Conservation (phyloP, 2,329 filamentous ascomycete species). For the Endothia cerciana region DNA sequence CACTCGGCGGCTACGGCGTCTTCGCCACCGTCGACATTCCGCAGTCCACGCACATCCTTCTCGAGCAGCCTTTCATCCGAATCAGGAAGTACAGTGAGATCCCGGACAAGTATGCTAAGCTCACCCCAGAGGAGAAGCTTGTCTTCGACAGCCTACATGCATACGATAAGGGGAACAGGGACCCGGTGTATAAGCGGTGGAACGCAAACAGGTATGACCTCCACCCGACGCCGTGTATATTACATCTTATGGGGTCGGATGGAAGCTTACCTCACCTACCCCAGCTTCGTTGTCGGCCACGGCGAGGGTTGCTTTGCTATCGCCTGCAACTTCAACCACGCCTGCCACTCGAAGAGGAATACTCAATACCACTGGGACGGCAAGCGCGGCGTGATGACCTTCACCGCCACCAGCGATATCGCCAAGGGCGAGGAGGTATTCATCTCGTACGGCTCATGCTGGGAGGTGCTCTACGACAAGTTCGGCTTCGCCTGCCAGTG, state of each 20-base stretch:
- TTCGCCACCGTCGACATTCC: conserved; percentile 48
- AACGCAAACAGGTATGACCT: conserved; percentile 54
- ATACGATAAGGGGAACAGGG: conserved; percentile 34
- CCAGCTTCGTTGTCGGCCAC: conserved; percentile 33
- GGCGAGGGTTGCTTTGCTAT: conserved; percentile 51
- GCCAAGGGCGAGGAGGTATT: conserved; percentile 52
- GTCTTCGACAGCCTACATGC: conserved; percentile 45
- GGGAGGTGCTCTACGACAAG: conserved; percentile 43
- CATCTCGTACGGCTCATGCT: conserved; percentile 51
- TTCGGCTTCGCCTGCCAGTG: conserved; percentile 61
- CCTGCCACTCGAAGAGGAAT: conserved; percentile 50
- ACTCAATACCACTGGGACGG: conserved; percentile 49
- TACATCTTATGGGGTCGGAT: too few relatives aligned
- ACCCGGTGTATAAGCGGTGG: conserved; percentile 45
- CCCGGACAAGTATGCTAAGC: conserved; percentile 40
- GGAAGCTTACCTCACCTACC: not conserved
- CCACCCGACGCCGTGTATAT: too few relatives aligned
- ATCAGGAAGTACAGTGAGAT: conserved; percentile 37
- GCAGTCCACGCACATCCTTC: conserved; percentile 46
- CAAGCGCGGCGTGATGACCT: conserved; percentile 41
- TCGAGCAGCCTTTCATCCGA: conserved; percentile 48
- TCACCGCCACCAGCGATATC: conserved; percentile 45
- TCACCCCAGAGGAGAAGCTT: conserved; percentile 38
- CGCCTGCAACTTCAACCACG: conserved; percentile 62
- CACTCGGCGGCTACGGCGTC: conserved; percentile 49